These are phyloP conservation scores for Sugiyamaella xylanicola DNA, from an alignment of 1,139 yeast genomes.

Conservation along the genomic window DNA sequence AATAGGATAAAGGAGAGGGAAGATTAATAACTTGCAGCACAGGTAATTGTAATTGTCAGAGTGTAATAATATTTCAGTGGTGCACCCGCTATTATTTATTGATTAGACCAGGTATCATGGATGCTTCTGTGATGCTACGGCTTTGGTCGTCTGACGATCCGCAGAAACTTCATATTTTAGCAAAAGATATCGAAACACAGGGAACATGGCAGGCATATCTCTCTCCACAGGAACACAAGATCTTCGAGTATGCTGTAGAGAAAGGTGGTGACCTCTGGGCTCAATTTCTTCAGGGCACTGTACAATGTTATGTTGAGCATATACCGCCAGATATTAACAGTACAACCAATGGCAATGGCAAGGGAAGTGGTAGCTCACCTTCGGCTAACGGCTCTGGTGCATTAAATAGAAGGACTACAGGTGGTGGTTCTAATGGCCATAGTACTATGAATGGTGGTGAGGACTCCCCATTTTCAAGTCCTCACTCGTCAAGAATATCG, in stretches of 20 bases:
- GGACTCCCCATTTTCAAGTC: constrained; percentile 2
- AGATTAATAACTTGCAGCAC: no score
- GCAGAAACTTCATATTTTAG: constrained; percentile 40
- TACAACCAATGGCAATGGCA: not conserved
- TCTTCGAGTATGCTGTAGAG: constrained; percentile 41
- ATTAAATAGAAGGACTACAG: no score
- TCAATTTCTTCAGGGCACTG: constrained; percentile 40
- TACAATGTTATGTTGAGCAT: constrained; percentile 34
- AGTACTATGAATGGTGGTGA: constrained; percentile 1
- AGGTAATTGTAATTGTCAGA: no score
- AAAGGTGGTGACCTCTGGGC: constrained; percentile 42
- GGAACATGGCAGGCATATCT: constrained; percentile 47
- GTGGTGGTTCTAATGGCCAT: constrained; percentile 32
- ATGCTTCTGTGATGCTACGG: constrained; percentile 25
- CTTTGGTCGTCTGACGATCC: constrained; percentile 44
- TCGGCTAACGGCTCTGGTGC: constrained; percentile 1
- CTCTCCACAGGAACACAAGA: constrained; percentile 43
- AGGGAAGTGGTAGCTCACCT: not conserved
- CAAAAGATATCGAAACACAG: constrained; percentile 42
- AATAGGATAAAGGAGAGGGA: no score
- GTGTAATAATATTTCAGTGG: not conserved
- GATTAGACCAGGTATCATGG: constrained; percentile 10
- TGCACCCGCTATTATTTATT: not conserved
- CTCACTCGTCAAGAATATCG: constrained; percentile 3
- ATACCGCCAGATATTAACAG: constrained; percentile 24